A percentile compares a stretch with the other conserved stretches of the same genome.
phyloP scores from a whole-genome alignment of 176 grass and related monocot genomes.

The Melocanna baccifera region DNA sequence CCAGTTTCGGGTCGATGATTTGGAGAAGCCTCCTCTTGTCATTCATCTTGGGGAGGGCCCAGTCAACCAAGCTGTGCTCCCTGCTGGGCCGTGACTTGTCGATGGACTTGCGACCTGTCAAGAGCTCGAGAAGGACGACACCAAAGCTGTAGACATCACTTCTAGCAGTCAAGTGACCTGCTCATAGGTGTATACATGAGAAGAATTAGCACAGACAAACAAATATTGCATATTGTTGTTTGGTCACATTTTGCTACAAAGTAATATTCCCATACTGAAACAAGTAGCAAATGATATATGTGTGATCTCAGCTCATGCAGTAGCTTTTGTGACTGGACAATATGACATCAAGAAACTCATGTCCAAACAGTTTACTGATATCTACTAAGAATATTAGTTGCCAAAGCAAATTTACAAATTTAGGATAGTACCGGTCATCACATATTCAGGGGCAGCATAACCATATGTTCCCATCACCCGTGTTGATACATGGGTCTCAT shows the following conservation, averaged over 20 bases:
- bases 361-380: neutral
- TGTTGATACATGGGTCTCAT: constrained; percentile 98
- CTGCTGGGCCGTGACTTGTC: constrained; percentile 91
- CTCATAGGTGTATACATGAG: constrained; percentile 1
- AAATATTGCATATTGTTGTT: neutral
- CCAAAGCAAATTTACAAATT: neutral
- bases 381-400: neutral
- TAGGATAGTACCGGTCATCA: constrained; percentile 85
- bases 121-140: constrained; percentile 84
- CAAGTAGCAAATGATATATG: neutral
- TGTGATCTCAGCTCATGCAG: neutral
- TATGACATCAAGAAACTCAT: neutral
- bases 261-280: neutral
- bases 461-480: constrained; percentile 98
- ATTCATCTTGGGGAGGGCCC: constrained; percentile 83
- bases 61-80: constrained; percentile 92
- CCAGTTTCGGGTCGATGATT: constrained; percentile 72
- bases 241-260: neutral
- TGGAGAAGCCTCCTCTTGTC: constrained; percentile 91
- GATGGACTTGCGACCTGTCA: constrained; percentile 83
- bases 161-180: constrained; percentile 95
- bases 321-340: neutral
- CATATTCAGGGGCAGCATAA: constrained; percentile 98
- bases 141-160: constrained; percentile 98
- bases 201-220: neutral